Conservation (phyloP, 2,329 filamentous ascomycete species). For the Ophiocordyceps australis region DNA sequence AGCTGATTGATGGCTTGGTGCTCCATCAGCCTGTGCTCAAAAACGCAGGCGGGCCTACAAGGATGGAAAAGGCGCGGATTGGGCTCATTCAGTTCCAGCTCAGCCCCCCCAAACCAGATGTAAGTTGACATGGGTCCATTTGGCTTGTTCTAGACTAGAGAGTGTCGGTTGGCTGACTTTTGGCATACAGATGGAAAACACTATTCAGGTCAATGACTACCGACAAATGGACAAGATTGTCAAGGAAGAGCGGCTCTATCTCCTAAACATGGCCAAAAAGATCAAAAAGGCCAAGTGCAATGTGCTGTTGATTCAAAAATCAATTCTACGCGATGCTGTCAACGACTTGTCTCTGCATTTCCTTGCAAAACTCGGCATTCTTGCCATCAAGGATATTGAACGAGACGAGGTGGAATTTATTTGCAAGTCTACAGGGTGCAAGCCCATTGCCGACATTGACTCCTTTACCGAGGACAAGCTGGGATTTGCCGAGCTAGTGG, state of each 20-base stretch:
- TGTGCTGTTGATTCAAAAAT: conserved; percentile 95
- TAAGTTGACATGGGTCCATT: no score
- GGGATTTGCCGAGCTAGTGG: conserved; percentile 79
- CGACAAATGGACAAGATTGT: conserved; percentile 99
- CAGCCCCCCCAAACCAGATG: conserved; percentile 92
- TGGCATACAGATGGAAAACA: conserved; percentile 88
- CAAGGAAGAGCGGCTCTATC: conserved; percentile 95
- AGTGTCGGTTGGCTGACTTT: conserved; percentile 5
- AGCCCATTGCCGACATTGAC: conserved; percentile 95
- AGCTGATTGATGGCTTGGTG: conserved; percentile 88
- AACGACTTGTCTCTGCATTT: conserved; percentile 97
- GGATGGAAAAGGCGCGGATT: conserved; percentile 96
- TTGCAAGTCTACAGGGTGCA: conserved; percentile 98
- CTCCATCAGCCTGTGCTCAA: conserved; percentile 88
- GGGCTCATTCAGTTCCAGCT: conserved; percentile 97
- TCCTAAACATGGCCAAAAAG: conserved; percentile 98
- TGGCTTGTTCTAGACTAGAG: no score
- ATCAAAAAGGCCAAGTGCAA: conserved; percentile 99
- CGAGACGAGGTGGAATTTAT: conserved; percentile 98
- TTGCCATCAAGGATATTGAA: conserved; percentile 95
- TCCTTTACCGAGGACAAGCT: conserved; percentile 98
- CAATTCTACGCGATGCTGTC: conserved; percentile 89
- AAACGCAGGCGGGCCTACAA: conserved; percentile 72
- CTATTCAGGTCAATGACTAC: conserved; percentile 98
- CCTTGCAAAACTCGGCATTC: conserved; percentile 88